Base-by-base conservation (phyloP, 768 basidiomycete genomes). In the Leccinellum albellum region DNA sequence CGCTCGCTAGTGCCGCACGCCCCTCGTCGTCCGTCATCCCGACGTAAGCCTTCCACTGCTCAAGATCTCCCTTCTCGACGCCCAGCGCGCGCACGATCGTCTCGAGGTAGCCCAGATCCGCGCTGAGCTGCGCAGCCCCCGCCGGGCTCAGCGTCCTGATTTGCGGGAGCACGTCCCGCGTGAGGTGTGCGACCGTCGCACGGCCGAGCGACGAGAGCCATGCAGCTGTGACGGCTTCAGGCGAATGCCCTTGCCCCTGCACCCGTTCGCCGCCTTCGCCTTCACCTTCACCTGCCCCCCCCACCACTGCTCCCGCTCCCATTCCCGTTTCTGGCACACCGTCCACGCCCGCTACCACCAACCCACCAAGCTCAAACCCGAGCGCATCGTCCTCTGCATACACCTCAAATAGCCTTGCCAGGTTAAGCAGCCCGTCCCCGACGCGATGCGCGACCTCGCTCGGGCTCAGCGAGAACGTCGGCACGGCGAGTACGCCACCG, bases 191-290 rank as follows among this genome's bases (percentile, higher is more conserved):
- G 35, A 96, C 78, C 46, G 94, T 82, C 13, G 87, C 81, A 47
- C 89, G 85, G 0, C 92, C 89, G n/a, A 98, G 81, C 9, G 93
- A 94, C 32, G 88, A 83, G 12, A 98, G 83, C 95, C 96, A 98
- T 2, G 91, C 88, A 1, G 91, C 87, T 4, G 93, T 86, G 17
- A 98, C 89, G 2, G 82, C 79, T 69, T 95, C 94, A 4, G 91
- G 84, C 51, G 86, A 82, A 12, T 71, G 35, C 17, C 15, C 51
- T 29, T 65, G 77, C 56, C 83, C 51, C 4, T 40, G 35, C 3
- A n/a, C 35, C 29, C 50, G 40, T 8, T 51, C 56, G 20, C 58
- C 57, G 15, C 7, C 26, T 15, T 55, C 47, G 5, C 9, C 28
- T 1, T n/a, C 14, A 4, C 12, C 21, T 4, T 4, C 40, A 7